phyloP scores from a whole-genome alignment of 306 rosid genomes.

The Abrus precatorius region DNA sequence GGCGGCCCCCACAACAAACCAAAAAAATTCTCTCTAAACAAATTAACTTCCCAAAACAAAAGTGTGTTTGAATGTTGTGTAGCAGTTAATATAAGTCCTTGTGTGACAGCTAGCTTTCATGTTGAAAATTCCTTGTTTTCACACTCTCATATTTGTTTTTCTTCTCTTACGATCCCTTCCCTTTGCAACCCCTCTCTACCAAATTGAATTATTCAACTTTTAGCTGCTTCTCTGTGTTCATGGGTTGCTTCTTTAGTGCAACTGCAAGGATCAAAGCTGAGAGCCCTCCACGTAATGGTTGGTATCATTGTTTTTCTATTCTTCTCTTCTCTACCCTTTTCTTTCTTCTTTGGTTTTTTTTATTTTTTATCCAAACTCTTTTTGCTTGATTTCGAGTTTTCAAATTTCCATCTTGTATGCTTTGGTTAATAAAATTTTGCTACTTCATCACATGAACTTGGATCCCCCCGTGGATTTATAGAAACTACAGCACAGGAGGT shows the following conservation, averaged over 20 bases:
- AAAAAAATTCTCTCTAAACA: too few relatives aligned
- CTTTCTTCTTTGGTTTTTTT: slow-evolving; percentile 8
- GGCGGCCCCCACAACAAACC: slow-evolving; percentile 50
- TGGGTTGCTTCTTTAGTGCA: slow-evolving; percentile 86
- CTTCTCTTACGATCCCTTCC: slow-evolving; percentile 35
- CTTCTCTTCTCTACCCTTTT: background rate
- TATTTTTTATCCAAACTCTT: slow-evolving; percentile 14
- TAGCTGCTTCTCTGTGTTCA: slow-evolving; percentile 45
- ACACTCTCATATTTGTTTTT: slow-evolving; percentile 40
- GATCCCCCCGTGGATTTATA: too few relatives aligned
- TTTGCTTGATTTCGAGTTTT: slow-evolving; percentile 23
- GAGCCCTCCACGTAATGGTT: slow-evolving; percentile 83
- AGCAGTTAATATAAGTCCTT: slow-evolving; percentile 31
- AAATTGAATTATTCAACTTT: slow-evolving; percentile 43
- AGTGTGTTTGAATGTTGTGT: slow-evolving; percentile 24
- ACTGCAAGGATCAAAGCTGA: slow-evolving; percentile 83
- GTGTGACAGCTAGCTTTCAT: slow-evolving; percentile 52
- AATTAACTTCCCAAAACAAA: slow-evolving; percentile 5
- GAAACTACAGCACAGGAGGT: too few relatives aligned
- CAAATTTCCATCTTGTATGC: slow-evolving; percentile 21
- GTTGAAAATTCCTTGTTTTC: slow-evolving; percentile 58
- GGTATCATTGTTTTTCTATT: slow-evolving; percentile 24
- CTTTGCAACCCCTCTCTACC: slow-evolving; percentile 31
- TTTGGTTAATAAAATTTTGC: background rate
- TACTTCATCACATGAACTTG: background rate